A percentile compares a stretch with the other conserved stretches of the same genome.
Conservation (phyloP, 1,284 basidiomycete species). For the Entoloma clypeatum region DNA sequence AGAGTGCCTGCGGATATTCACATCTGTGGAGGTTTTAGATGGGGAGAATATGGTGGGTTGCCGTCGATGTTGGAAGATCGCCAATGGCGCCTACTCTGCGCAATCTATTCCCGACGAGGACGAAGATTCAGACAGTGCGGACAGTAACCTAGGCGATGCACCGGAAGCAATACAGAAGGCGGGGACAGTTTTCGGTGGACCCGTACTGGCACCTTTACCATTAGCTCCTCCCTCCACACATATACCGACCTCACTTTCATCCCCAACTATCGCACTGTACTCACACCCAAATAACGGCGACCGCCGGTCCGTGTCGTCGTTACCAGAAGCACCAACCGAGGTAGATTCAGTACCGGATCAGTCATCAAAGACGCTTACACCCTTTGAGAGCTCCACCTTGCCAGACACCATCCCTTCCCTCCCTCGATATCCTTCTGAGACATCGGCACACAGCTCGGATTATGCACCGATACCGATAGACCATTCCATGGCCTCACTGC, state of each 20-base stretch:
- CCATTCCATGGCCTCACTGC: too few relatives aligned
- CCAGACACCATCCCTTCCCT: too few relatives aligned
- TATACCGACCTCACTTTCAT: slow-evolving; percentile 31
- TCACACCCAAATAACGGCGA: slow-evolving; percentile 22
- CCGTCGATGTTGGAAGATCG: slow-evolving; percentile 88
- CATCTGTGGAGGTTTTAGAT: slow-evolving; percentile 85
- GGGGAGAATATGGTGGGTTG: slow-evolving; percentile 95
- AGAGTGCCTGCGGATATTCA: slow-evolving; percentile 82
- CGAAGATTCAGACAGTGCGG: slow-evolving; percentile 33
- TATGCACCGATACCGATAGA: too few relatives aligned
- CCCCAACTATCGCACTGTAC: slow-evolving; percentile 29
- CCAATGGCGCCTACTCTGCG: slow-evolving; percentile 54
- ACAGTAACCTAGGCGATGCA: too few relatives aligned
- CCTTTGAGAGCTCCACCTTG: too few relatives aligned
- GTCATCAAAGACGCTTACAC: too few relatives aligned
- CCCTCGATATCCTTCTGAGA: too few relatives aligned
- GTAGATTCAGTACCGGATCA: too few relatives aligned
- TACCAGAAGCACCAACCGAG: slow-evolving; percentile 18
- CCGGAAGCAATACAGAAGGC: too few relatives aligned
- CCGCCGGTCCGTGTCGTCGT: slow-evolving; percentile 28
- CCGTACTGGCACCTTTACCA: slow-evolving; percentile 15
- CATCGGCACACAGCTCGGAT: too few relatives aligned
- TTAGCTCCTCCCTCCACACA: slow-evolving; percentile 17
- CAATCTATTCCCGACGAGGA: slow-evolving; percentile 31
- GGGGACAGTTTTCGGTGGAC: too few relatives aligned